These are phyloP conservation scores for Salix dunnii DNA, from an alignment of 345 rosid genomes.

Conservation along the genomic window DNA sequence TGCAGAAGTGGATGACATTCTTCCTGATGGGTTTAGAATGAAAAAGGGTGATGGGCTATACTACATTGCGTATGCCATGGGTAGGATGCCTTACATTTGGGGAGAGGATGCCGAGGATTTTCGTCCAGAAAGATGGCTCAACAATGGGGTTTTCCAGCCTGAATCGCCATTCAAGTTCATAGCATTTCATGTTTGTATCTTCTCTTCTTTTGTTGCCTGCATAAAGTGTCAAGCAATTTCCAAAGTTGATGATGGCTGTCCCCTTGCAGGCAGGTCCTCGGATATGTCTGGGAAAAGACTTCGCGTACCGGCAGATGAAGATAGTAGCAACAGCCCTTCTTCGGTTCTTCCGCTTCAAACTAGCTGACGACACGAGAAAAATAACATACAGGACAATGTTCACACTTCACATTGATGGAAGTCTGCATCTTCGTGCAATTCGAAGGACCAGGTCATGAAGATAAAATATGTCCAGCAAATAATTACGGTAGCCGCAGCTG, in stretches of 20 bases:
- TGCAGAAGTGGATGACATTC: constrained; percentile 57
- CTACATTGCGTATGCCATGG: constrained; percentile 72
- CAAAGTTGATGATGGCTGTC: too few species aligned
- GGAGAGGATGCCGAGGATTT: constrained; percentile 69
- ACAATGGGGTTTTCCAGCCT: constrained; percentile 52
- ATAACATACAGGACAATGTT: constrained; percentile 56
- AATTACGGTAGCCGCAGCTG: neutral
- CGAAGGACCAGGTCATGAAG: constrained; percentile 20
- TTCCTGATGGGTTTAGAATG: constrained; percentile 61
- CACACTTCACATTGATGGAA: constrained; percentile 59
- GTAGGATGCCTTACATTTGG: constrained; percentile 70
- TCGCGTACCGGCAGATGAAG: constrained; percentile 77
- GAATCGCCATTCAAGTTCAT: constrained; percentile 68
- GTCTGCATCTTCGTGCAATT: constrained; percentile 46
- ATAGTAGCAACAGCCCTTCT: constrained; percentile 55
- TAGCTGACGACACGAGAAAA: constrained; percentile 41
- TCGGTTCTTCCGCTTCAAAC: constrained; percentile 51
- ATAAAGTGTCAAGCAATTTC: too few species aligned
- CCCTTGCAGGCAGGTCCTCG: constrained; percentile 74
- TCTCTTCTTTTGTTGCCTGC: neutral
- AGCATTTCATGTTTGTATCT: constrained; percentile 47
- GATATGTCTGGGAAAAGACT: constrained; percentile 68
- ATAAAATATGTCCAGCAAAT: neutral
- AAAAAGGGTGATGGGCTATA: constrained; percentile 57
- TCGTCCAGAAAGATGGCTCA: constrained; percentile 74